These are phyloP conservation scores for Teratosphaeriaceae sp. DNA, from an alignment of 2,329 filamentous ascomycete genomes.

Conservation along the genomic window DNA sequence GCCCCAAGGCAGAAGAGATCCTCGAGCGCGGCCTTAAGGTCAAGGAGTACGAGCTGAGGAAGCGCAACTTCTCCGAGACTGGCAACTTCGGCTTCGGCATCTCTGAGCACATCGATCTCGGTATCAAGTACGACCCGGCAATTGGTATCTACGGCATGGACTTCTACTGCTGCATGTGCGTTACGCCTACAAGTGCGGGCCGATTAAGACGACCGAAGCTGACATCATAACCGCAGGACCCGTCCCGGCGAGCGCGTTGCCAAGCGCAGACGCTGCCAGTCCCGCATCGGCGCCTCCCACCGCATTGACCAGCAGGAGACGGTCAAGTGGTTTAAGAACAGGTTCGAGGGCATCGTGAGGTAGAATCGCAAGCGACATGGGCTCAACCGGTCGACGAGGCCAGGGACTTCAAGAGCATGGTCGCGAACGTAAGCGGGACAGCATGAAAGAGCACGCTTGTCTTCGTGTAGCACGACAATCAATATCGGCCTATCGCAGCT, in stretches of 20 bases:
- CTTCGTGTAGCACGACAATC: slow-evolving; percentile 22
- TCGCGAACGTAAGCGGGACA: slow-evolving; percentile 8
- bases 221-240: slow-evolving; percentile 51
- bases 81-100: slow-evolving; percentile 99
- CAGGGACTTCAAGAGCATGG: slow-evolving; percentile 17
- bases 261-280: slow-evolving; percentile 86
- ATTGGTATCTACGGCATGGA: slow-evolving; percentile 99
- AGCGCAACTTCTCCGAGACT: slow-evolving; percentile 99
- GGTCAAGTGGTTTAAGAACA: slow-evolving; percentile 94
- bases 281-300: slow-evolving; percentile 80
- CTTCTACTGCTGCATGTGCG: slow-evolving; percentile 99
- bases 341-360: slow-evolving; percentile 98
- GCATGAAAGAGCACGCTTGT: slow-evolving; percentile 22
- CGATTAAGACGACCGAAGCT: slow-evolving; percentile 15
- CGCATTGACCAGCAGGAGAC: slow-evolving; percentile 92
- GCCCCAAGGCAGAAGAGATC: slow-evolving; percentile 99
- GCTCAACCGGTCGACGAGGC: too few relatives aligned
- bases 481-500: slow-evolving; percentile 32
- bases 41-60: slow-evolving; percentile 99
- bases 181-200: slow-evolving; percentile 18
- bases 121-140: slow-evolving; percentile 99
- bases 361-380: slow-evolving; percentile 48
- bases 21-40: slow-evolving; percentile 99
- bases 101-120: slow-evolving; percentile 99
- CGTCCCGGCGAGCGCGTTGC: slow-evolving; percentile 96